These are phyloP conservation scores for Heliocybe sulcata DNA, from an alignment of 1,284 basidiomycete species.

Conservation along the genomic window DNA sequence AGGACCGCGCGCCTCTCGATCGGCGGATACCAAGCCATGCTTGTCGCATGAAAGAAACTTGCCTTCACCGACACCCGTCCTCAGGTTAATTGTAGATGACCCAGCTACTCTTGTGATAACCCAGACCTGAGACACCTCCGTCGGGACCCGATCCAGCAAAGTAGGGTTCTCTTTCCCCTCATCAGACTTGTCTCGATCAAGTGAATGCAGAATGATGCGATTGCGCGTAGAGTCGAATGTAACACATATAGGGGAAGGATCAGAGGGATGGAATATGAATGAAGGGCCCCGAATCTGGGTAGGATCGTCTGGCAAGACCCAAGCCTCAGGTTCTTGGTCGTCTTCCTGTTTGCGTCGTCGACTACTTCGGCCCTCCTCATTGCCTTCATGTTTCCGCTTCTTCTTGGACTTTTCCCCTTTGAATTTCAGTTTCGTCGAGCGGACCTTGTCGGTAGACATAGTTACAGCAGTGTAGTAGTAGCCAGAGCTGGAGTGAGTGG, in stretches of 20 bases:
- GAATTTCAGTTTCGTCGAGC: slow-evolving; percentile 73
- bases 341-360: slow-evolving; percentile 44
- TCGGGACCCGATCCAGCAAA: slow-evolving; percentile 58
- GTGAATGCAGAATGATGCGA: slow-evolving; percentile 51
- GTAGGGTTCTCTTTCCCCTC: slow-evolving; percentile 25
- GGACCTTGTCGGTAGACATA: slow-evolving; percentile 47
- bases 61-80: slow-evolving; percentile 77
- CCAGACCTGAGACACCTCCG: slow-evolving; percentile 84
- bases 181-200: slow-evolving; percentile 55
- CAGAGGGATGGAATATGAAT: slow-evolving; percentile 74
- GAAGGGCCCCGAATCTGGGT: slow-evolving; percentile 77
- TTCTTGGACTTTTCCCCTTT: slow-evolving; percentile 82
- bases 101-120: slow-evolving; percentile 78
- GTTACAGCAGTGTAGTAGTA: background rate
- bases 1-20: slow-evolving; percentile 77
- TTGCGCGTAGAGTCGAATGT: slow-evolving; percentile 75
- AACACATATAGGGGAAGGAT: slow-evolving; percentile 65
- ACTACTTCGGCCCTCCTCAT: slow-evolving; percentile 31
- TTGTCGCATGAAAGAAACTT: slow-evolving; percentile 84
- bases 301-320: slow-evolving; percentile 69
- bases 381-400: slow-evolving; percentile 66
- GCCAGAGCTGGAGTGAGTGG: no score
- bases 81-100: slow-evolving; percentile 72
- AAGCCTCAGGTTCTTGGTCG: slow-evolving; percentile 61
- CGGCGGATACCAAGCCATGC: slow-evolving; percentile 74